phyloP scores from a whole-genome alignment of 2,329 filamentous ascomycete species.

The Phoma sp. region DNA sequence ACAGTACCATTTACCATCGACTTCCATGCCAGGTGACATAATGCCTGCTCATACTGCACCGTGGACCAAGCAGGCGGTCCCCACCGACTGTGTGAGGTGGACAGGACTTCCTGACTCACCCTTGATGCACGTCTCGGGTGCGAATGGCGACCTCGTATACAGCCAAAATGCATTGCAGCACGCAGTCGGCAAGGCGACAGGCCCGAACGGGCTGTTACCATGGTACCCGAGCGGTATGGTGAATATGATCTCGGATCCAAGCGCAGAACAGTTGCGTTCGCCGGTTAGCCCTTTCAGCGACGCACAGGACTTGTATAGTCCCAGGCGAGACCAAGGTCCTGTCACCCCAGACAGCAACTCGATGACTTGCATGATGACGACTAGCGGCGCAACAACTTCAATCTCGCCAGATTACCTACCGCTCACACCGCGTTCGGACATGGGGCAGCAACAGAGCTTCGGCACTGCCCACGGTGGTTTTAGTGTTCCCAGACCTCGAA shows the following conservation, averaged over 20 bases:
- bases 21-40: background rate
- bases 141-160: constrained; percentile 19
- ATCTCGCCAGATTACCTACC: background rate
- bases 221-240: background rate
- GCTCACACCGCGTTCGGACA: background rate
- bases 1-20: constrained; percentile 14
- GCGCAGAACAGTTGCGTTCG: constrained; percentile 23
- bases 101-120: constrained; percentile 8
- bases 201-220: background rate
- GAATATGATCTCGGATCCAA: constrained; percentile 12
- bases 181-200: constrained; percentile 6
- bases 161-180: constrained; percentile 7
- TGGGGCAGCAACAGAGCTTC: background rate
- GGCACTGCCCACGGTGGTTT: no score
- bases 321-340: constrained; percentile 15
- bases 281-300: constrained; percentile 32
- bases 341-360: constrained; percentile 11
- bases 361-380: background rate
- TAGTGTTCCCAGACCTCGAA: no score
- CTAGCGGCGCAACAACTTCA: background rate
- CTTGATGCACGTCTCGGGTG: constrained; percentile 4
- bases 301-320: constrained; percentile 1
- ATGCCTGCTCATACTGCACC: background rate
- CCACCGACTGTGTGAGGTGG: background rate
- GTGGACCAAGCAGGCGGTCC: background rate